These are phyloP conservation scores for Calocera viscosa DNA, from an alignment of 768 basidiomycete species.

Conservation along the genomic window DNA sequence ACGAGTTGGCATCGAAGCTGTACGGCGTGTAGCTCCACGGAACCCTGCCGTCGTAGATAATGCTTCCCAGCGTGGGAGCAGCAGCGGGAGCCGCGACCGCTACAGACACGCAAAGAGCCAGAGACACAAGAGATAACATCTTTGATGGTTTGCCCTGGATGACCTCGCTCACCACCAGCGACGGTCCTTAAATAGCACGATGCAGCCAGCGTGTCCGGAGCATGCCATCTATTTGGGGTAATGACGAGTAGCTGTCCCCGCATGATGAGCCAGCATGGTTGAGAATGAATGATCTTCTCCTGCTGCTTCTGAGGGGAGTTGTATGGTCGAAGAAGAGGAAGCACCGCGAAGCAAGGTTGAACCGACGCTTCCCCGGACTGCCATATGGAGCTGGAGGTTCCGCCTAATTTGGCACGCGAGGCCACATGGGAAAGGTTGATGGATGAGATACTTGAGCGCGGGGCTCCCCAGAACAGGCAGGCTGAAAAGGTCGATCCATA, in stretches of 20 bases:
- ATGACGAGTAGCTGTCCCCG: not conserved
- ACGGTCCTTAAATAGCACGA: not conserved
- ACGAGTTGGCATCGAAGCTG: conserved; percentile 10
- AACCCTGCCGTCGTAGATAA: conserved; percentile 7
- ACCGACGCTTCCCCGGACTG: not conserved
- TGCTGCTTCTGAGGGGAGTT: not conserved
- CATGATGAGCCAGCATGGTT: conserved; percentile 6
- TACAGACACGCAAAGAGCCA: not conserved
- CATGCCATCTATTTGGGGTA: not conserved
- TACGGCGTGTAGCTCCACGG: conserved; percentile 9
- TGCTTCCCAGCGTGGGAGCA: not conserved
- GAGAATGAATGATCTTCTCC: conserved; percentile 7
- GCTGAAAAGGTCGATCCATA: too few species aligned
- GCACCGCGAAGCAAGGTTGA: not conserved
- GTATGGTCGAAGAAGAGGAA: not conserved
- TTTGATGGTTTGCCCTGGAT: not conserved
- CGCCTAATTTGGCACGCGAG: not conserved
- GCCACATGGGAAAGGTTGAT: not conserved
- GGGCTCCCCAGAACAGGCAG: too few species aligned
- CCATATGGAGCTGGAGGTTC: not conserved
- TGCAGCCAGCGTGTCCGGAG: not conserved
- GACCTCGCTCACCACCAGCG: not conserved
- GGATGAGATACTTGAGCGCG: too few species aligned
- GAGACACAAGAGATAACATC: not conserved
- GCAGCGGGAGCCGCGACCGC: not conserved